These are phyloP conservation scores for Pyrrhoderma lamaoense DNA, from an alignment of 1,284 basidiomycete genomes.

Conservation along the genomic window DNA sequence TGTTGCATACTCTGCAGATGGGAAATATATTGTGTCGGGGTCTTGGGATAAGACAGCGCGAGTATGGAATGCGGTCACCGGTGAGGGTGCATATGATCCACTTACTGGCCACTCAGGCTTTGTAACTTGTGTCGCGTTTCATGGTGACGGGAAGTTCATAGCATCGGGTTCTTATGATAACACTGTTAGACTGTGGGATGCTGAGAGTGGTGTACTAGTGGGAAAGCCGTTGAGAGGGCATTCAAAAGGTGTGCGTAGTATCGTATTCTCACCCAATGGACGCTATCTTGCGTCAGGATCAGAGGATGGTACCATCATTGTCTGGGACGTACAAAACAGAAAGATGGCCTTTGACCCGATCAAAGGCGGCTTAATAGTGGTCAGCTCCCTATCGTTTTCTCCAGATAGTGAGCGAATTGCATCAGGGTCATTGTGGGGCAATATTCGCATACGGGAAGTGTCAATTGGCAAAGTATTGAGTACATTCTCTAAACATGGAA, in stretches of 20 bases:
- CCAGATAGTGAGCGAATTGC: too few relatives aligned
- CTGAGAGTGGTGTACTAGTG: neutral
- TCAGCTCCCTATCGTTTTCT: too few relatives aligned
- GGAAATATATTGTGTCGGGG: slow-evolving; percentile 1
- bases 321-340: slow-evolving; percentile 2
- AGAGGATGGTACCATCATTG: neutral
- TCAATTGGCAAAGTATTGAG: neutral
- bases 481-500: neutral
- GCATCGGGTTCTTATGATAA: too few relatives aligned
- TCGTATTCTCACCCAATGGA: slow-evolving; percentile 1
- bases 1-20: neutral
- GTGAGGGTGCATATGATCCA: too few relatives aligned
- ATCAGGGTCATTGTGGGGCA: too few relatives aligned
- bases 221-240: neutral
- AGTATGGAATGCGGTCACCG: too few relatives aligned
- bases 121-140: too few relatives aligned
- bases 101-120: too few relatives aligned
- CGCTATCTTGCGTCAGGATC: neutral
- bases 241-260: neutral
- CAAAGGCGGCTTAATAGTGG: too few relatives aligned
- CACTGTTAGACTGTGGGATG: slow-evolving; percentile 12
- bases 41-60: too few relatives aligned
- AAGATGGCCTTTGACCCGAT: neutral
- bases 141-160: too few relatives aligned
- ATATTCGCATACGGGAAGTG: too few relatives aligned